A percentile compares a stretch with the other conserved stretches of the same genome.
phyloP scores from a whole-genome alignment of 2,329 filamentous ascomycete genomes.

The Claviceps arundinis region DNA sequence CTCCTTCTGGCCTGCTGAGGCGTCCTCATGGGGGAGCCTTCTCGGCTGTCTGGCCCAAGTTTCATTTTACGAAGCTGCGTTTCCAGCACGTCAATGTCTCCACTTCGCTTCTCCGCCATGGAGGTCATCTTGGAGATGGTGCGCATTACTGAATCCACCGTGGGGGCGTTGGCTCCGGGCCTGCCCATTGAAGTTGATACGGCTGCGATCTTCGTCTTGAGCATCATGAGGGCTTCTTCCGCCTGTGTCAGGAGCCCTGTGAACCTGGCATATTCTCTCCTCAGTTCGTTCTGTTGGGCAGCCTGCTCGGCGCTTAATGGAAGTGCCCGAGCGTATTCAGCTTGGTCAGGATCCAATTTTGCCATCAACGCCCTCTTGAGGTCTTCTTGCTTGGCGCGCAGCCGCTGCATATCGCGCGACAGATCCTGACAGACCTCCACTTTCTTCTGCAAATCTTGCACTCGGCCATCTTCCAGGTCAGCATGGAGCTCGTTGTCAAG shows the following conservation, averaged over 20 bases:
- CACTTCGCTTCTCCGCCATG: constrained; percentile 83
- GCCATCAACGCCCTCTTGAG: constrained; percentile 63
- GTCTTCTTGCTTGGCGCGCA: constrained; percentile 65
- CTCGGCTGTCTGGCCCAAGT: constrained; percentile 31
- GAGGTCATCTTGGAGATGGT: constrained; percentile 87
- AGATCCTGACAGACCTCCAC: constrained; percentile 56
- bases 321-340: constrained; percentile 50
- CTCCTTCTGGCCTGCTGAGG: constrained; percentile 22
- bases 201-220: constrained; percentile 63
- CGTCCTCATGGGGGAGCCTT: constrained; percentile 29
- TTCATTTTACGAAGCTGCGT: constrained; percentile 66
- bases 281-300: constrained; percentile 70
- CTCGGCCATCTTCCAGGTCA: constrained; percentile 52
- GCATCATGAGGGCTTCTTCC: constrained; percentile 66
- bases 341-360: constrained; percentile 53
- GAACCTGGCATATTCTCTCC: constrained; percentile 60
- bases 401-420: constrained; percentile 53
- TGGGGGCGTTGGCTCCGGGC: constrained; percentile 47
- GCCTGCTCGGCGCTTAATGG: constrained; percentile 77
- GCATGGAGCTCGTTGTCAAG: constrained; percentile 50
- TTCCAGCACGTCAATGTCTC: constrained; percentile 83
- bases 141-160: constrained; percentile 80
- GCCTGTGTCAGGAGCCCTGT: constrained; percentile 62
- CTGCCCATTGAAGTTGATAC: constrained; percentile 36
- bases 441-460: constrained; percentile 56